Base-by-base conservation (phyloP, 306 rosid genomes). In the Sindora glabra region DNA sequence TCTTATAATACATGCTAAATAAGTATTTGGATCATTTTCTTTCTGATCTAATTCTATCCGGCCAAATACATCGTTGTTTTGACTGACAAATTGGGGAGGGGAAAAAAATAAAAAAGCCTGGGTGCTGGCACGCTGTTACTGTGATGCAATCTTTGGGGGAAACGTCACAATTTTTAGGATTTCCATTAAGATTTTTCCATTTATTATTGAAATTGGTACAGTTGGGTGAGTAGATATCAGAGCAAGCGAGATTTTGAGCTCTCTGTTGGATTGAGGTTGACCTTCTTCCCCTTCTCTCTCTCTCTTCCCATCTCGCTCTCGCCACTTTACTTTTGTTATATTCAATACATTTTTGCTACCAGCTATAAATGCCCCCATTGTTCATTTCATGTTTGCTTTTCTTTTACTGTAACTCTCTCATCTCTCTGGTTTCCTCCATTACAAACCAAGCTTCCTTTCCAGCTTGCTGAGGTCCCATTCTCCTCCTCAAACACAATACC, bases 371-470 rank as follows among this genome's bases (percentile, higher is more conserved):
- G 71, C 79, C 62, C 46, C 59, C 64, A 50, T 74, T 71, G 38
- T 57, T 76, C 71, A 71, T 59, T 71, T 62, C 60, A 48, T 60
- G 39, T 65, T 79, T 74, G 79, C 96, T 83, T 74, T 79, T 2
- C 64, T 90, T 77, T 83, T 74, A 83, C 90, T 76, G 73, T 79
- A 48, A 70, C 87, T 81, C 81, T 62, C 64, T 70, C 70, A 59
- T 68, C 69, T 47, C 50, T 59, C 55, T 74, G 77, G 59, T 71
- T 61, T 84, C 89, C 94, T 80, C 89, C 90, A 77, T 80, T 84
- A 64, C 94, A 80, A 77, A 74, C 82, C 90, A 83, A 78, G 82
- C 80, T 78, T 69, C 69, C 83, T 82, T 84, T 87, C 70, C 86
- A 82, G 89, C 85, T 86, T 59, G 82, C 69, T 67, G 53, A 71